phyloP scores from a whole-genome alignment of 139 green algal genomes.

The Ettlia oleoabundans region DNA sequence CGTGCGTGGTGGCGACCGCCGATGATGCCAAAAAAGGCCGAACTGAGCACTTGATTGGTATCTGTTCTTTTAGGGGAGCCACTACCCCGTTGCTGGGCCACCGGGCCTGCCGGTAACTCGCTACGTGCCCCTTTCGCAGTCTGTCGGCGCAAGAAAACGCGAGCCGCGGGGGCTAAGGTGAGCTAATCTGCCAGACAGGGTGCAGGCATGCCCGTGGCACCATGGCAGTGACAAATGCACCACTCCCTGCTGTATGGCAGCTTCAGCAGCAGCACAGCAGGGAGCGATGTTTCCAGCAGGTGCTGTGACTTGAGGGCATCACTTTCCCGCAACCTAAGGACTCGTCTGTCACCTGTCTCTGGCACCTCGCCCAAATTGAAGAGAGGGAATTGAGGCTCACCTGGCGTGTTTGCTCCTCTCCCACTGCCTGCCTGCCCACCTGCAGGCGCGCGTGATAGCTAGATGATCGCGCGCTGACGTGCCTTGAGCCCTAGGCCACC shows the following conservation, averaged over 20 bases:
- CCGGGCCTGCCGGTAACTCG: background rate
- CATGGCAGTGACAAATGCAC: no score
- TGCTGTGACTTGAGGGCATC: no score
- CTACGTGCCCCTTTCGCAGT: background rate
- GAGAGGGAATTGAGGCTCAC: no score
- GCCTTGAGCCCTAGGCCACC: slow-evolving; percentile 16
- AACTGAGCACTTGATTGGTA: slow-evolving; percentile 9
- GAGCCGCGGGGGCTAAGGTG: slow-evolving; percentile 18
- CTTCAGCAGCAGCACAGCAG: no score
- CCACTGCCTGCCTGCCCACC: no score
- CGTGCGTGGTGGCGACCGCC: slow-evolving; percentile 6
- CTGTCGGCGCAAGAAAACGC: background rate
- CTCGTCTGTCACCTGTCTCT: no score
- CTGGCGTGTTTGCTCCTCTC: background rate
- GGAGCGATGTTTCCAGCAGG: no score
- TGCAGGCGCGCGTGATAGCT: slow-evolving; percentile 24
- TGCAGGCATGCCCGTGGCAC: no score
- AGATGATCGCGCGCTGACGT: slow-evolving; percentile 16
- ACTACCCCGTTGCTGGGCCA: background rate
- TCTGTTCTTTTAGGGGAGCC: background rate
- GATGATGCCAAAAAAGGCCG: slow-evolving; percentile 34
- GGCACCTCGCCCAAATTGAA: no score
- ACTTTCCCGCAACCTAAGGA: no score
- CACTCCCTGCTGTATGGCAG: no score
- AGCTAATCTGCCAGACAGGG: background rate